Percentiles rank a stretch among this genome's conserved stretches.
Evolutionary conservation across 768 basidiomycete genomes (phyloP).

Genomic region (Phylloporus sp.): DNA sequence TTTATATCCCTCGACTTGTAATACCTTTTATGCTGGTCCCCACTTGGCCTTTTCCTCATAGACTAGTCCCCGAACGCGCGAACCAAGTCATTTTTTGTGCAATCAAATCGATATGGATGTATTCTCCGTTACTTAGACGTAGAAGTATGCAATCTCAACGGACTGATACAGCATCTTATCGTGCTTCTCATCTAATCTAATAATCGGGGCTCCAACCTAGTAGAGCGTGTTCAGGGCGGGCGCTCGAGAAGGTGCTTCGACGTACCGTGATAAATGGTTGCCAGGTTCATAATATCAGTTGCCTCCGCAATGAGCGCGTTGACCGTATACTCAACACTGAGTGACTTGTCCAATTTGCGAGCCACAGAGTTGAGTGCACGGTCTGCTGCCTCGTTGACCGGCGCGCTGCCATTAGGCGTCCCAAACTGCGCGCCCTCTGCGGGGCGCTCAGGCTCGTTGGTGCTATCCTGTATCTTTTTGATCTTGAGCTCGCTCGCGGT

Average conservation of each 20-base stretch:
- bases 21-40: constrained; percentile 26
- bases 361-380: constrained; percentile 78
- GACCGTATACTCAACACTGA: constrained; percentile 91
- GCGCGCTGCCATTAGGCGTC: constrained; percentile 55
- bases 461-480: constrained; percentile 53
- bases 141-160: background rate
- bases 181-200: constrained; percentile 11
- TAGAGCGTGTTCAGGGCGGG: background rate
- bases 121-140: constrained; percentile 7
- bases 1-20: constrained; percentile 30
- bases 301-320: constrained; percentile 91
- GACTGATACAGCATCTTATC: background rate
- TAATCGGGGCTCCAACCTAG: constrained; percentile 44
- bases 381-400: constrained; percentile 84
- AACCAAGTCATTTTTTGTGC: constrained; percentile 10
- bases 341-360: constrained; percentile 75
- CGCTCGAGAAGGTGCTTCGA: constrained; percentile 3
- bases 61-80: constrained; percentile 21
- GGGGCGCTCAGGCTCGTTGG: constrained; percentile 22
- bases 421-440: constrained; percentile 35
- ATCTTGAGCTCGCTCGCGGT: constrained; percentile 76
- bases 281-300: constrained; percentile 70
- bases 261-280: constrained; percentile 73
- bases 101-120: constrained; percentile 13
- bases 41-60: constrained; percentile 16